Evolutionary conservation across 768 basidiomycete genomes (phyloP).

Genomic region (Termitomyces sp.): DNA sequence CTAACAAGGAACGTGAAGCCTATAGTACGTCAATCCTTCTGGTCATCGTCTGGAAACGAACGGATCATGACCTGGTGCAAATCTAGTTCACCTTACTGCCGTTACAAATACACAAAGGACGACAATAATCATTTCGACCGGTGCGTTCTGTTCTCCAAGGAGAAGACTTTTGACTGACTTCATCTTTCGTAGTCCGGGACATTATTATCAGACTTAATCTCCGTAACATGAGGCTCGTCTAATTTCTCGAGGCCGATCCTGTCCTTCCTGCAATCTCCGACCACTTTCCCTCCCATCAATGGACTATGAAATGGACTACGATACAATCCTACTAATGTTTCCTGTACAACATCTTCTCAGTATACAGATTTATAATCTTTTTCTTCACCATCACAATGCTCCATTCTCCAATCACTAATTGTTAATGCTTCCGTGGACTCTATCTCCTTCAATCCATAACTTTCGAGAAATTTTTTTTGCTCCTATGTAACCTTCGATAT

Average conservation of each 20-base stretch:
- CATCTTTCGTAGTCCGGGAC: constrained; percentile 49
- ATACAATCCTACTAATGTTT: neutral
- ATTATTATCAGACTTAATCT: constrained; percentile 68
- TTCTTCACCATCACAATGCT: neutral
- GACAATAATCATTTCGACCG: constrained; percentile 67
- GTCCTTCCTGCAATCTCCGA: neutral
- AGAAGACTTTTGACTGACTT: constrained; percentile 4
- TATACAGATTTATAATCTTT: neutral
- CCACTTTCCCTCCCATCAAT: neutral
- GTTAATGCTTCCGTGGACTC: neutral
- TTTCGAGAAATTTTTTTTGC: neutral
- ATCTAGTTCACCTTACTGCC: constrained; percentile 70
- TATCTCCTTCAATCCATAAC: neutral
- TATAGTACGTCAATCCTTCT: constrained; percentile 47
- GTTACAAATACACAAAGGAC: constrained; percentile 81
- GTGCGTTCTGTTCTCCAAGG: constrained; percentile 33
- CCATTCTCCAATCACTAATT: neutral
- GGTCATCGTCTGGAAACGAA: neutral
- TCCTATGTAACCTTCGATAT: constrained; percentile 3
- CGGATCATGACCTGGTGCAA: neutral
- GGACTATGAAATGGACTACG: too few relatives aligned
- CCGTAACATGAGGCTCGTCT: constrained; percentile 53
- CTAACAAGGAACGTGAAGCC: constrained; percentile 68
- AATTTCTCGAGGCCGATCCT: constrained; percentile 11
- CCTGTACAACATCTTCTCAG: neutral